Conservation (phyloP, 2,329 filamentous ascomycete genomes). For the Lachnellula subtilissima region DNA sequence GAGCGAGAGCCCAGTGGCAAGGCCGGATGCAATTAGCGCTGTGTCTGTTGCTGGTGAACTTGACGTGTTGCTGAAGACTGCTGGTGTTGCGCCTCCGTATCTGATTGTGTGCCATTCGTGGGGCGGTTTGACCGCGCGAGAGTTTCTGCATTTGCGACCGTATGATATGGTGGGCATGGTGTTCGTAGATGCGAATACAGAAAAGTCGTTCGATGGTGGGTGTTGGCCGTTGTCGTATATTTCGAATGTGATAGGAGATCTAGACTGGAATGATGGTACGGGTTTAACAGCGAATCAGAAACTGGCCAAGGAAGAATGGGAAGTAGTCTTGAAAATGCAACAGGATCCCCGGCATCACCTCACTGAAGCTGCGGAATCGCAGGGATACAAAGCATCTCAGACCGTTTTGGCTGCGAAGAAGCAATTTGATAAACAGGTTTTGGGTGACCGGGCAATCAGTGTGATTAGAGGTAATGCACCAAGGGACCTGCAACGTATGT, state of each 20-base stretch:
- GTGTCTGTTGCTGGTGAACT: conserved; percentile 9
- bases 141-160: conserved; percentile 13
- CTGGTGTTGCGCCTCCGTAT: conserved; percentile 7
- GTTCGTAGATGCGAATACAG: conserved; percentile 15
- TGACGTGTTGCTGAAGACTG: conserved; percentile 8
- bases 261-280: conserved; percentile 3
- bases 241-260: background rate
- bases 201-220: conserved; percentile 4
- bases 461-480: conserved; percentile 10
- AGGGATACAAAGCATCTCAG: background rate
- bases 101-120: conserved; percentile 15
- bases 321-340: background rate
- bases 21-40: conserved; percentile 7
- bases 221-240: conserved; percentile 4
- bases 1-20: conserved; percentile 12
- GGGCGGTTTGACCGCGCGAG: conserved; percentile 12
- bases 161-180: conserved; percentile 15
- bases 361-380: conserved; percentile 6
- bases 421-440: conserved; percentile 11
- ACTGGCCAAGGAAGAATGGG: conserved; percentile 7
- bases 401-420: conserved; percentile 11
- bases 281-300: conserved; percentile 2
- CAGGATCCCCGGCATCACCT: background rate
- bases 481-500: conserved; percentile 13
- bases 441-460: conserved; percentile 12